Base-by-base conservation (phyloP, 192 early-diverging fungal species). In the Dissophora ornata region DNA sequence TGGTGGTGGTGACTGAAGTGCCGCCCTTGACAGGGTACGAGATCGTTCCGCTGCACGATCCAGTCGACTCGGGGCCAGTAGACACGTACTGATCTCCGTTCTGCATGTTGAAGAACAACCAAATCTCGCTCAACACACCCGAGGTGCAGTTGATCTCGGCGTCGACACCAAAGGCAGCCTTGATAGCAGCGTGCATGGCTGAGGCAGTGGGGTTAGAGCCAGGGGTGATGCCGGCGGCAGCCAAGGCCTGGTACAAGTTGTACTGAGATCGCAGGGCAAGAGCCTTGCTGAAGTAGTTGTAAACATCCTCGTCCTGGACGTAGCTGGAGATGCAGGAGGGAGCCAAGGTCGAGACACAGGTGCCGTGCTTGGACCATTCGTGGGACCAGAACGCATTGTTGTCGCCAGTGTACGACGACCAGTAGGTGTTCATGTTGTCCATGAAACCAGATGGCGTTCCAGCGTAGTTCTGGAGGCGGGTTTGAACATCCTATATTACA, bases 281-380 rank as follows among this genome's bases (percentile, higher is more conserved):
- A 26, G 83, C 75, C 19, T 71, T 80, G 29, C 67, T 59, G 56
- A 93, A 88, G 54, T 88, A 93, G 33, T 79, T 81, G 46, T 75
- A 68, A 0, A 90, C 84, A 55, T 90, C 90, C 33, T 89, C 75
- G 51, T 86, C 62, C 41, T 78, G 61, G 19, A 26, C 51, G 19
- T 82, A 88, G 26, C 25, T 45, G 6, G 41, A 71, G 50, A 83
- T 84, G 81, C 93, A 94, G 9, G 49, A 21, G 19, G 91, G 91
- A 16, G 84, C 82, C 49, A 92, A 71, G 18, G 86, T 92, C 0
- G 85, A 82, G 16, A 92, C 84, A 65, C 93, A 94, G 10, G 89
- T 92, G 19, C 91, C 92, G 67, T 94, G 93, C 84, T 94, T 94
- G 80, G 71, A 79, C 90, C 89, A 94, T 55, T 94, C 93, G 64